These are phyloP conservation scores for Erysimum cheiranthoides DNA, from an alignment of 345 rosid genomes.

Conservation along the genomic window DNA sequence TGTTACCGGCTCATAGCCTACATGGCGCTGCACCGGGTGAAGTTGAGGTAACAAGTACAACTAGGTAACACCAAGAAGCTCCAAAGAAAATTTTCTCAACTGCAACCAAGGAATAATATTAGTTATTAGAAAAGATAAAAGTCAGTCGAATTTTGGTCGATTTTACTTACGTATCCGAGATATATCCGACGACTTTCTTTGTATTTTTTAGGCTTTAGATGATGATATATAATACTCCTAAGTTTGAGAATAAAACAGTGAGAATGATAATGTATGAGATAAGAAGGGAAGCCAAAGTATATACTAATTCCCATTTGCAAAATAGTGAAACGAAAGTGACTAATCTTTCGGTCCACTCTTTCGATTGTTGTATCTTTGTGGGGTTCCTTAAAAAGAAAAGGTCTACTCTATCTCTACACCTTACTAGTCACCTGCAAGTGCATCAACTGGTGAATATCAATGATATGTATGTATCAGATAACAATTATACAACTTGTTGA, in stretches of 20 bases:
- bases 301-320: slow-evolving; percentile 46
- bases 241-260: slow-evolving; percentile 43
- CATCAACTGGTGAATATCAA: slow-evolving; percentile 41
- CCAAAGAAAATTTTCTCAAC: slow-evolving; percentile 41
- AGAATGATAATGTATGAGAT: slow-evolving; percentile 37
- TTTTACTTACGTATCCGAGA: slow-evolving; percentile 44
- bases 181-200: slow-evolving; percentile 46
- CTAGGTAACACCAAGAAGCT: slow-evolving; percentile 34
- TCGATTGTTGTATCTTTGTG: slow-evolving; percentile 46
- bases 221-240: slow-evolving; percentile 39
- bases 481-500: slow-evolving; percentile 30
- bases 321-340: slow-evolving; percentile 39
- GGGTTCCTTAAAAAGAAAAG: slow-evolving; percentile 44
- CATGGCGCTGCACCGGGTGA: slow-evolving; percentile 77
- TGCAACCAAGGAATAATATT: slow-evolving; percentile 60
- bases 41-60: slow-evolving; percentile 54
- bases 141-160: slow-evolving; percentile 50
- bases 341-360: slow-evolving; percentile 46
- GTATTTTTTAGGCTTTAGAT: slow-evolving; percentile 30
- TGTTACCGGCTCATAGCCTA: slow-evolving; percentile 90
- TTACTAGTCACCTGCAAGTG: slow-evolving; percentile 41
- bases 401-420: slow-evolving; percentile 26
- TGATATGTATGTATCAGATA: slow-evolving; percentile 38
- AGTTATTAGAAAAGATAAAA: slow-evolving; percentile 43
- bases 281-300: slow-evolving; percentile 34